Base-by-base conservation (phyloP, 2,329 filamentous ascomycete genomes). In the Didymosphaeria variabile region DNA sequence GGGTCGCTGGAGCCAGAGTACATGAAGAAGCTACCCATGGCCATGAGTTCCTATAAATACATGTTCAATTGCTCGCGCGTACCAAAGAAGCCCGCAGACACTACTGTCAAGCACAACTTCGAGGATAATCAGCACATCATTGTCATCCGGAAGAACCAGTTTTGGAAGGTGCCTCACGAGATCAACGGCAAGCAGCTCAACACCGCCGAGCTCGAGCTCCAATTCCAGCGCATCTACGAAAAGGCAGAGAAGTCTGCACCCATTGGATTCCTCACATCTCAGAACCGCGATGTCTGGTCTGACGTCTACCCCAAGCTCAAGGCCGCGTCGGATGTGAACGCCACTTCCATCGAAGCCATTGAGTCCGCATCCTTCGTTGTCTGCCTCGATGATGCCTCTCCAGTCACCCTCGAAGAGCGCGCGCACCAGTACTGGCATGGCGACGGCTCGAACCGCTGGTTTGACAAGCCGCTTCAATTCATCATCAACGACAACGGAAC, bases 401-500 rank as follows among this genome's bases (percentile, higher is more conserved):
- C 95, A 1, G 89, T 98, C 29, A 99, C 95, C 0, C 88, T 97
- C 17, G 94, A 97, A 83, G 95, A 98, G 85, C 93, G 96, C 63
- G 92, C 94, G 1, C 92, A 91, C 80, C 91, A 93, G 79, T 99
- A 97, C 87, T 99, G 95, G 96, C 94, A 98, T 81, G 95, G 95
- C 57, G 94, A 99, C 74, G 95, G 95, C 59, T 85, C 88, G 70
- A 99, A 99, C 85, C 89, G 95, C 68, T 99, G 94, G 94, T 98
- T 90, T 76, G 95, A 99, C 86, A 99, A 99, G 86, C 95, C 95
- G 6, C 84, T 97, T 57, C 94, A 99, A 81, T 98, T 99, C 83
- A 97, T 99, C 77, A 79, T 99, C 82, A 97, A 97, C 80, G 94
- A 99, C 78, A 99, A 99, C 79, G 95, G 95, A 70, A 97, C 95